A percentile compares a stretch with the other conserved stretches of the same genome.
These are phyloP conservation scores for Neopestalotiopsis sp. DNA, from an alignment of 2,329 filamentous ascomycete genomes.

Conservation along the genomic window DNA sequence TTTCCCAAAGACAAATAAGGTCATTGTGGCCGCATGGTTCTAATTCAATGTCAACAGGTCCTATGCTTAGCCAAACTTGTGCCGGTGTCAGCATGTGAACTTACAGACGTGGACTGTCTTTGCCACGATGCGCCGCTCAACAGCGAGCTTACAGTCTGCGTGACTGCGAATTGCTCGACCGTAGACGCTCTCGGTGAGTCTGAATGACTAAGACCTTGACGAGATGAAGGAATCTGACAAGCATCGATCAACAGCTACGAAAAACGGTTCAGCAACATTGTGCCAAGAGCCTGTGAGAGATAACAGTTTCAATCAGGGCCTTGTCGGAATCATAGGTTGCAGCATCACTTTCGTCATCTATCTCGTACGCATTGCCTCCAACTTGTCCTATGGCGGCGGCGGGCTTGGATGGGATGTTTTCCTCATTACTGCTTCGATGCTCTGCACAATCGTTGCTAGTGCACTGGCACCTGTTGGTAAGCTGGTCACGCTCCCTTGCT, in stretches of 20 bases:
- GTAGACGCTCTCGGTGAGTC: background rate
- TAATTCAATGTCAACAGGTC: background rate
- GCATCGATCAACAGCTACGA: constrained; percentile 4
- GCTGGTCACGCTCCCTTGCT: background rate
- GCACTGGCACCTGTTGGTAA: constrained; percentile 13
- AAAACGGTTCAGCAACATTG: constrained; percentile 20
- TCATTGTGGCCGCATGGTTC: too few relatives aligned
- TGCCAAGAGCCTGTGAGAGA: constrained; percentile 19
- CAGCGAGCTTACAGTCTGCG: constrained; percentile 14
- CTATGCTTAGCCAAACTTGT: background rate
- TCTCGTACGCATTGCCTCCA: constrained; percentile 13
- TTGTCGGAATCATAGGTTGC: constrained; percentile 21
- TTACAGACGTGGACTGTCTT: constrained; percentile 3
- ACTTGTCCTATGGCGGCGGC: constrained; percentile 12
- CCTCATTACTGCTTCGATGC: constrained; percentile 17
- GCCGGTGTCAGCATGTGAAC: background rate
- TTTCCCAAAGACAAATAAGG: background rate
- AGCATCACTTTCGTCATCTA: constrained; percentile 19
- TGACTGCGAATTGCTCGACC: background rate
- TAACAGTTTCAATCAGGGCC: constrained; percentile 9
- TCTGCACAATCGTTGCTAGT: constrained; percentile 13
- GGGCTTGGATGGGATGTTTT: constrained; percentile 20
- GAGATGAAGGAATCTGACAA: background rate
- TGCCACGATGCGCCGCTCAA: constrained; percentile 6
- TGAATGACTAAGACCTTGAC: background rate